Percentiles rank a stretch among this genome's conserved stretches.
Evolutionary conservation across 306 rosid genomes (phyloP).

Genomic region (Ceratonia siliqua): DNA sequence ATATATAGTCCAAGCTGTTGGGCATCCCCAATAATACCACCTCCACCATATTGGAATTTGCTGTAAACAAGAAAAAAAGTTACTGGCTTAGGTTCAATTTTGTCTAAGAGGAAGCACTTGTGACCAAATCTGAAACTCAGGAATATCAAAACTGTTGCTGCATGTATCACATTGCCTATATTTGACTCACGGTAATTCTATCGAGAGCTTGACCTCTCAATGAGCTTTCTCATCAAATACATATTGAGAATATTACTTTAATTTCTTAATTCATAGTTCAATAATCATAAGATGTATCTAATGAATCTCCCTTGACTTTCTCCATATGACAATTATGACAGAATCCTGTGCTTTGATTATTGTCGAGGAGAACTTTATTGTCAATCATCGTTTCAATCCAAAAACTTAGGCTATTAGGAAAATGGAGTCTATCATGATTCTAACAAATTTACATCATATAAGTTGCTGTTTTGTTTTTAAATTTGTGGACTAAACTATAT

Average conservation of each 20-base stretch:
- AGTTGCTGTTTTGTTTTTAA: not conserved
- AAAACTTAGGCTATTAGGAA: too few species aligned
- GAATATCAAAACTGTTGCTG: not conserved
- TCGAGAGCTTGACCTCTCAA: too few species aligned
- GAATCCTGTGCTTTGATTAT: not conserved
- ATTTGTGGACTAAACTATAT: not conserved
- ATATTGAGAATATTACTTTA: too few species aligned
- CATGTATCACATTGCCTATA: not conserved
- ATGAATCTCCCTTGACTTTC: not conserved
- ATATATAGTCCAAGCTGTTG: constrained; percentile 58
- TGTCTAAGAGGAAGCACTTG: not conserved
- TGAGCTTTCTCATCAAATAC: too few species aligned
- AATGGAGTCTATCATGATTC: not conserved
- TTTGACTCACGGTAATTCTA: too few species aligned
- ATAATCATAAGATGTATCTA: not conserved
- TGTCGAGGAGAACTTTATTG: too few species aligned
- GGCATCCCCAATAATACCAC: constrained; percentile 61
- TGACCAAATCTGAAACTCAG: not conserved
- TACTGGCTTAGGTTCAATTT: constrained; percentile 6
- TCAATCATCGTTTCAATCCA: too few species aligned
- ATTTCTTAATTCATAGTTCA: too few species aligned
- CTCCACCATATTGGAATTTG: constrained; percentile 72
- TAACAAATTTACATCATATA: not conserved
- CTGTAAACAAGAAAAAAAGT: constrained; percentile 36
- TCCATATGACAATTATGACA: not conserved